A percentile compares a stretch with the other conserved stretches of the same genome.
These are phyloP conservation scores for Cordyceps javanica DNA, from an alignment of 2,329 filamentous ascomycete genomes.

Conservation along the genomic window DNA sequence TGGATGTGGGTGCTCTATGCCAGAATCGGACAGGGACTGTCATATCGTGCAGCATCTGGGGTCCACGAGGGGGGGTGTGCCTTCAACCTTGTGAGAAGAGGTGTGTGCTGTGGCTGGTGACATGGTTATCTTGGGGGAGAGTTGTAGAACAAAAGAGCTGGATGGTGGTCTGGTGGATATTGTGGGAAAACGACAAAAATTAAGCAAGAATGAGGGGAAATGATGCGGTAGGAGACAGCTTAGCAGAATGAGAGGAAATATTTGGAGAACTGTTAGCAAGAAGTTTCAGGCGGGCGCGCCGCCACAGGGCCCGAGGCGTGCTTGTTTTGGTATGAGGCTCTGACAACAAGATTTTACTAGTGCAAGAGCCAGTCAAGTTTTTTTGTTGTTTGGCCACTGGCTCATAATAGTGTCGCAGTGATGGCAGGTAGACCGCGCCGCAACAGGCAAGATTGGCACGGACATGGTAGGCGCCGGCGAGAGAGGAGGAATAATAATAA, in stretches of 20 bases:
- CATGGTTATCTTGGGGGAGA: neutral
- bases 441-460: neutral
- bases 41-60: slow-evolving; percentile 17
- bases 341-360: neutral
- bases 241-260: too few species aligned
- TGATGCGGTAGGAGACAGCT: too few species aligned
- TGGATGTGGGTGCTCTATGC: slow-evolving; percentile 7
- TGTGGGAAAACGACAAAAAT: too few species aligned
- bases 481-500: neutral
- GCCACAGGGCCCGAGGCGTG: neutral
- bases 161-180: too few species aligned
- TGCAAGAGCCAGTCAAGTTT: neutral
- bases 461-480: neutral
- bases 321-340: neutral
- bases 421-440: neutral
- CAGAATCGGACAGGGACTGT: slow-evolving; percentile 15
- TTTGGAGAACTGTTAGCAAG: neutral
- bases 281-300: neutral
- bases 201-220: too few species aligned
- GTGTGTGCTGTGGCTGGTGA: neutral
- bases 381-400: neutral
- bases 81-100: neutral
- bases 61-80: slow-evolving; percentile 5
- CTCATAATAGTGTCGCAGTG: neutral
- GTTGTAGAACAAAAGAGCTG: too few species aligned